Base-by-base conservation (phyloP, 306 rosid genomes). In the Trifolium subterraneum region DNA sequence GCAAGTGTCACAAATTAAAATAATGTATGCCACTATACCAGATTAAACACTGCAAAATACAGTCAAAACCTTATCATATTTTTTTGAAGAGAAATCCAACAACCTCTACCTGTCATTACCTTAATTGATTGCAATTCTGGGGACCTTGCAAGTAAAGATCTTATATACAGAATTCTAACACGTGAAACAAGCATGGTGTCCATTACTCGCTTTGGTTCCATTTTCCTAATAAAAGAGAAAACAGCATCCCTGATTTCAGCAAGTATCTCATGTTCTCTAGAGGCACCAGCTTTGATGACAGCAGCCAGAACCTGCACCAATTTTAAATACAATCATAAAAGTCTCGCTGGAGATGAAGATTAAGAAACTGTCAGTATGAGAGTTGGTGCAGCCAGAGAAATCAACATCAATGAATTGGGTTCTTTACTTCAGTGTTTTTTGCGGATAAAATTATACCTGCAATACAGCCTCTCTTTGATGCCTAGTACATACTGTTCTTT, bases 121-220 rank as follows among this genome's bases (percentile, higher is more conserved):
- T 91, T 93, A 82, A 93, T 93, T 74, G 98, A 91, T 83, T 93
- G 97, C 84, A 93, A 85, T 83, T 93, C 98, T 3, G 98, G 94
- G 33, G 98, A 91, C 83, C 97, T 91, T 67, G 97, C 94, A 82
- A 93, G 92, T 80, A 93, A 84, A 41, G 98, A 93, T 83, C 98
- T 84, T 78, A 93, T 89, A 78, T 93, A 91, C 81, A 93, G 84
- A 70, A 93, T 91, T 84, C 98, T 88, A 83, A 93, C 98, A 35
- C 98, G 97, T 74, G 98, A 93, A 82, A 93, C 91, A 75, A 91
- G 97, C 98, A 93, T 93, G 71, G 98, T 91, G 80, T 93, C 98
- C 98, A 93, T 93, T 11, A 91, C 98, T 79, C 96, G 83, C 86
- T 88, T 89, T 10, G 97, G 97, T 83, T 93, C 98, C 97, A 93